Conservation (phyloP, 495 filamentous ascomycete species). For the Tricharina praecox region DNA sequence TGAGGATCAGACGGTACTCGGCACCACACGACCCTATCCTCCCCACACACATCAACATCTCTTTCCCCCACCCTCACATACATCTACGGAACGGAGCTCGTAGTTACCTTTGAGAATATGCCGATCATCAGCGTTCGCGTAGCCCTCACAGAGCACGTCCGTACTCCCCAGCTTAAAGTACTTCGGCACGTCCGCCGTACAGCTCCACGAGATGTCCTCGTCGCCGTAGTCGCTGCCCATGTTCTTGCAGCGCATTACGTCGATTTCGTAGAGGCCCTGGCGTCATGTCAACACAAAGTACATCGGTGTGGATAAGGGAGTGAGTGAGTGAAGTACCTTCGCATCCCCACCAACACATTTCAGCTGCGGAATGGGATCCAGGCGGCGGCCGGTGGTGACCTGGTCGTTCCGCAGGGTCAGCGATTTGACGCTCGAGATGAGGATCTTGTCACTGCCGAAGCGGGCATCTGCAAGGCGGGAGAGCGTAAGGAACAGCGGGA, state of each 20-base stretch:
- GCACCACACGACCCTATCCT: constrained; percentile 58
- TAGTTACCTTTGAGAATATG: constrained; percentile 69
- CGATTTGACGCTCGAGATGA: constrained; percentile 58
- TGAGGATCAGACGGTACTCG: constrained; percentile 71
- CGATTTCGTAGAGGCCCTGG: constrained; percentile 49
- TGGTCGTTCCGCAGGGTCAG: constrained; percentile 53
- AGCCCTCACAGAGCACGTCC: constrained; percentile 89
- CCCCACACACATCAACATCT: too few species aligned
- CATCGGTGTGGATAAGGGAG: too few species aligned
- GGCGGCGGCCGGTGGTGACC: constrained; percentile 57
- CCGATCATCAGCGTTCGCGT: constrained; percentile 51
- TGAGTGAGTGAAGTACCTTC: too few species aligned
- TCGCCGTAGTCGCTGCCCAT: constrained; percentile 49
- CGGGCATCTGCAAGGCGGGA: too few species aligned
- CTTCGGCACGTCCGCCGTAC: constrained; percentile 56
- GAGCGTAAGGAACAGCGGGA: too few species aligned
- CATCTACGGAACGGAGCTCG: too few species aligned
- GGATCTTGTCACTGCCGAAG: constrained; percentile 44
- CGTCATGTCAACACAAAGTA: too few species aligned
- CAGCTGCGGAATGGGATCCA: constrained; percentile 57
- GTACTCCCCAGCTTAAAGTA: constrained; percentile 81
- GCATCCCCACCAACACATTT: neutral
- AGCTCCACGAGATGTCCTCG: constrained; percentile 69
- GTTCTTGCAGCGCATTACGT: constrained; percentile 79
- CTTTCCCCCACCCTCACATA: too few species aligned